A percentile compares a stretch with the other conserved stretches of the same genome.
These are phyloP conservation scores for Septoria linicola DNA, from an alignment of 2,329 filamentous ascomycete genomes.

Conservation along the genomic window DNA sequence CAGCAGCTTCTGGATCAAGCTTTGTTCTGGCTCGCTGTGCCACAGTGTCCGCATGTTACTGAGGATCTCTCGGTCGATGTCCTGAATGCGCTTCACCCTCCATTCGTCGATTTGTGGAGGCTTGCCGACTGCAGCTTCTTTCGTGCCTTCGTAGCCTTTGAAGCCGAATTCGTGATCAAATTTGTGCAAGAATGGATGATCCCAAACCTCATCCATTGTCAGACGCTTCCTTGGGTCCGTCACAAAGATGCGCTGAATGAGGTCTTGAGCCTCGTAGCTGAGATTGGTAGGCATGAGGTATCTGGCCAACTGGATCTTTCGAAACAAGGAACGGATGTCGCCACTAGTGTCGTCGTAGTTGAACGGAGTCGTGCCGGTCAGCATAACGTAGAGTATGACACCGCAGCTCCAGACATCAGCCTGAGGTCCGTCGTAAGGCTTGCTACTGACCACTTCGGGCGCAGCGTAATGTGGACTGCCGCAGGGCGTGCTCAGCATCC, in stretches of 20 bases:
- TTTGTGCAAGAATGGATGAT: constrained; percentile 80
- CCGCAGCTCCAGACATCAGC: constrained; percentile 95
- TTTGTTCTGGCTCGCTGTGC: constrained; percentile 77
- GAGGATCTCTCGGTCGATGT: constrained; percentile 78
- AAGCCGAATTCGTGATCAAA: constrained; percentile 72
- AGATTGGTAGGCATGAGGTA: constrained; percentile 53
- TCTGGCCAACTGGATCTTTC: constrained; percentile 51
- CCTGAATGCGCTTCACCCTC: constrained; percentile 59
- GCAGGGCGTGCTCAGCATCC: constrained; percentile 83
- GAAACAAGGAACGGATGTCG: constrained; percentile 64
- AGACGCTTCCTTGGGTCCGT: constrained; percentile 77
- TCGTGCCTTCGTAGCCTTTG: constrained; percentile 54
- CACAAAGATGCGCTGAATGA: constrained; percentile 77
- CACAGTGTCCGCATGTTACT: constrained; percentile 86
- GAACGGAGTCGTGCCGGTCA: constrained; percentile 83
- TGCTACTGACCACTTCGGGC: constrained; percentile 79
- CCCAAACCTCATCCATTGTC: constrained; percentile 76
- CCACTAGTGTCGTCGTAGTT: constrained; percentile 61
- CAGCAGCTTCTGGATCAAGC: constrained; percentile 66
- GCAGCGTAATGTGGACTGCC: constrained; percentile 97
- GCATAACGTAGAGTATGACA: constrained; percentile 82
- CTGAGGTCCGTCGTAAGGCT: constrained; percentile 76
- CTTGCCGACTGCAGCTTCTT: constrained; percentile 52
- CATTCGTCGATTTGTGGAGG: constrained; percentile 61
- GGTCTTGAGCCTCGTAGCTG: constrained; percentile 67